These are phyloP conservation scores for Zymoseptoria passerinii DNA, from an alignment of 2,329 filamentous ascomycete species.

Conservation along the genomic window DNA sequence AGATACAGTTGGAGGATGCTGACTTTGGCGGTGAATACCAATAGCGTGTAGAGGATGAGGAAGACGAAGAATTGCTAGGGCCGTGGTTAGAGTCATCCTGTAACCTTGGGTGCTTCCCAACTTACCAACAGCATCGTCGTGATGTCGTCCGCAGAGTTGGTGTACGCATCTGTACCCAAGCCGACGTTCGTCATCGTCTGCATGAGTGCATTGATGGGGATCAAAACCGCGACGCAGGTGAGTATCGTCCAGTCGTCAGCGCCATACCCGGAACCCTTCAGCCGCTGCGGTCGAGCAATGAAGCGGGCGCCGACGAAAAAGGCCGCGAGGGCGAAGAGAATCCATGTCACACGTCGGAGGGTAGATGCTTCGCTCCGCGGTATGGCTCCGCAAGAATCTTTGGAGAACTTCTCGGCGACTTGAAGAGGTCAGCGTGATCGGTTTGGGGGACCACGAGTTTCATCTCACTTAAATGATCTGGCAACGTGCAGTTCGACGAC, in stretches of 20 bases:
- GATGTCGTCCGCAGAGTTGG: conserved; percentile 10
- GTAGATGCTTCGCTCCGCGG: conserved; percentile 5
- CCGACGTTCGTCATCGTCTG: conserved; percentile 15
- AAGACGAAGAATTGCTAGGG: conserved; percentile 14
- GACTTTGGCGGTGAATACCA: conserved; percentile 15
- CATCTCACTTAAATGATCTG: conserved; percentile 10
- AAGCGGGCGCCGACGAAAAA: conserved; percentile 13
- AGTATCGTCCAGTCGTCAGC: conserved; percentile 16
- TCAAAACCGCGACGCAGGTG: conserved; percentile 7
- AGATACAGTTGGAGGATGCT: conserved; percentile 15
- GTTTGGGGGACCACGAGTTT: background rate
- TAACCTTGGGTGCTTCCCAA: background rate
- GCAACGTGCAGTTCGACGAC: conserved; percentile 13
- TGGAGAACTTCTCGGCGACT: conserved; percentile 12
- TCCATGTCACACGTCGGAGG: conserved; percentile 10
- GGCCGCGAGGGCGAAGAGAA: conserved; percentile 11
- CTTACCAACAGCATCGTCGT: conserved; percentile 12
- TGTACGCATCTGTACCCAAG: conserved; percentile 13
- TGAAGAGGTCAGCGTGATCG: background rate
- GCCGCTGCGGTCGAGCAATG: conserved; percentile 11
- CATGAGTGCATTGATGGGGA: conserved; percentile 10
- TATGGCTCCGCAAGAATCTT: conserved; percentile 11
- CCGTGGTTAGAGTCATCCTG: background rate
- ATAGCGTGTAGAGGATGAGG: conserved; percentile 13
- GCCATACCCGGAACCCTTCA: conserved; percentile 15